Evolutionary conservation across 306 rosid genomes (phyloP), one percentile per base, ranked within the genome.

Genomic region (Trifolium subterraneum): DNA sequence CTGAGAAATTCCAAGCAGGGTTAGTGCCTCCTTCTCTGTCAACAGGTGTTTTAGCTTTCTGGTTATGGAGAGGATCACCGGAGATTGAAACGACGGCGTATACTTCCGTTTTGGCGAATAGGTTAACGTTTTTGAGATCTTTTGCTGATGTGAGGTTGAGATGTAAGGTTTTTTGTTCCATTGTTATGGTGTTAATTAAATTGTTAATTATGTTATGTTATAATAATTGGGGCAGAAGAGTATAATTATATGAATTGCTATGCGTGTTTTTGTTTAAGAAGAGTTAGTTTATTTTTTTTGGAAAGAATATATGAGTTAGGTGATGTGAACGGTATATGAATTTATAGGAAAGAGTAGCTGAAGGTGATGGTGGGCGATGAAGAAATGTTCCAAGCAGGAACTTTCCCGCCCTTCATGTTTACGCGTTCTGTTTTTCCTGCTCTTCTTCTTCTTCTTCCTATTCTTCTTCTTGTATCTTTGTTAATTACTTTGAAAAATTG

Each of bases 1-100:
- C 7, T 2, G 87, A 58, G 61, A 82, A 91, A 48, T 86, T 89
- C 97, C 97, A 93, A 0, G 76, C 48, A 7, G 98, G 93, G 52
- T 64, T 54, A 27, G 55, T 71, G 14, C 95, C 95, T 8, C 85
- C 79, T 33, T 64, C 78, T 9, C 42, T 45, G 74, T 81, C 74
- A 1, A 86, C 77, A 11, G 80, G 67, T 47, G 97, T 84, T 60
- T 82, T 84, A 59, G 54, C 45, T 20, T 45, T 73, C n/a, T 83
- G 88, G 5, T 16, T 38, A 23, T 39, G 7, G 4, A 6, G 12
- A 4, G 72, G 19, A 12, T 82, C 85, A 31, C 89, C 97, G 63
- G 80, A 19, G 90, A 93, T 67, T 0, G 86, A 77, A 69, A 84
- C 86, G 78, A 85, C 88, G 55, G 80, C 93, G 85, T 89, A 93